A percentile compares a stretch with the other conserved stretches of the same genome.
phyloP scores from a whole-genome alignment of 805 yeast species.

The Debaryomyces maramus region DNA sequence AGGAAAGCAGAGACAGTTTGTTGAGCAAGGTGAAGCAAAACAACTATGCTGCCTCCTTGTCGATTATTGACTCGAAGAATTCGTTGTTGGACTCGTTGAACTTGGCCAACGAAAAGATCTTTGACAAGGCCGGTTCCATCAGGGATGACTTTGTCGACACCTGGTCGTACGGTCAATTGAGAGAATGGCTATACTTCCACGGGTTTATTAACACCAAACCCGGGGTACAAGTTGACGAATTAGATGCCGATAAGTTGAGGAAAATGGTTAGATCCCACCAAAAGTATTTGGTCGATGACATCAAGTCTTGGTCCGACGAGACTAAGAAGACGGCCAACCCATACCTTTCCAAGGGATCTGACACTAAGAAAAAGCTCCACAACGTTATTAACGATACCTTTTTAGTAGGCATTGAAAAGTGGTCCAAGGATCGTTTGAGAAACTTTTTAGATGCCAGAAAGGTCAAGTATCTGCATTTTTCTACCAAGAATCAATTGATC shows the following conservation, averaged over 20 bases:
- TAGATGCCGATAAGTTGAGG: conserved; percentile 34
- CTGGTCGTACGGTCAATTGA: conserved; percentile 56
- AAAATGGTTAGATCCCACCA: conserved; percentile 33
- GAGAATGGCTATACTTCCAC: conserved; percentile 53
- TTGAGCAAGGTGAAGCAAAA: conserved; percentile 45
- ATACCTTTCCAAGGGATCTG: conserved; percentile 28
- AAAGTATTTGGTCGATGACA: conserved; percentile 37
- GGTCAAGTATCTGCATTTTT: conserved; percentile 36
- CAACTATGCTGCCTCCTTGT: conserved; percentile 42
- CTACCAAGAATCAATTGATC: conserved; percentile 41
- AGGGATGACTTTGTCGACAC: conserved; percentile 47
- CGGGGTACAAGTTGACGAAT: conserved; percentile 36
- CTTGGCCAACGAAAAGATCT: conserved; percentile 31
- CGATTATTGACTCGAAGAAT: conserved; percentile 29
- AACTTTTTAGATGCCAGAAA: conserved; percentile 43
- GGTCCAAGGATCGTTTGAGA: conserved; percentile 48
- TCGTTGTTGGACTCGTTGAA: conserved; percentile 43
- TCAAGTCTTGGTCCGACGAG: conserved; percentile 34
- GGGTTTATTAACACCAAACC: conserved; percentile 22
- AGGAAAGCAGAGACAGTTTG: conserved; percentile 48
- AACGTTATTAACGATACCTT: conserved; percentile 43
- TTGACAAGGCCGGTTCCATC: conserved; percentile 39
- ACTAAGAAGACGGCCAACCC: conserved; percentile 34
- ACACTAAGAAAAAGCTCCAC: conserved; percentile 28
- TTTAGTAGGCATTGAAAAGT: conserved; percentile 43